Evolutionary conservation across 2,329 filamentous ascomycete genomes (phyloP).

Genomic region (Didymella glomerata): DNA sequence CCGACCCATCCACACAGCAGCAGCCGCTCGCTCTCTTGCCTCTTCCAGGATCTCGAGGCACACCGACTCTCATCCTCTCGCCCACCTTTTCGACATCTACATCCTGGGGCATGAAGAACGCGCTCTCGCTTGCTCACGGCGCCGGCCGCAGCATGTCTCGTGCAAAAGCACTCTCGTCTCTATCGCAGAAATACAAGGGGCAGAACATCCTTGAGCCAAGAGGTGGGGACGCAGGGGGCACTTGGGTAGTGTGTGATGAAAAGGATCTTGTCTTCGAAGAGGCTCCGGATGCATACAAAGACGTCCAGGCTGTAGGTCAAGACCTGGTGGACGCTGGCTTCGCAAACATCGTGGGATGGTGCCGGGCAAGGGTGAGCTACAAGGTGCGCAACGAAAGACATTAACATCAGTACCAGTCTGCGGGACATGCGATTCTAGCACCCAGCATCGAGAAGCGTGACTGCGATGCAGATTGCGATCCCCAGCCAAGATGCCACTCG

Average conservation of each 20-base stretch:
- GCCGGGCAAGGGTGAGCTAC: conserved; percentile 48
- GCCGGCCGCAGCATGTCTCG: conserved; percentile 52
- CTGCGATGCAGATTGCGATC: conserved; percentile 6
- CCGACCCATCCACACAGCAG: conserved; percentile 29
- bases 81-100: conserved; percentile 43
- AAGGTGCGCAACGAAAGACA: conserved; percentile 49
- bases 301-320: conserved; percentile 48
- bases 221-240: conserved; percentile 35
- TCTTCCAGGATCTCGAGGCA: conserved; percentile 51
- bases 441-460: neutral
- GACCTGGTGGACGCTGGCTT: conserved; percentile 48
- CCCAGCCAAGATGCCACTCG: conserved; percentile 14
- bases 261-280: conserved; percentile 52
- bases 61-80: conserved; percentile 50
- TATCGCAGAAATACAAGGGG: conserved; percentile 47
- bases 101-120: conserved; percentile 43
- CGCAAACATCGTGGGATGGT: conserved; percentile 46
- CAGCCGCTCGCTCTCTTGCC: conserved; percentile 44
- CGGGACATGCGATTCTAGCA: neutral
- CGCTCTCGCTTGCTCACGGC: conserved; percentile 50
- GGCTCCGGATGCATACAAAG: conserved; percentile 51
- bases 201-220: conserved; percentile 40
- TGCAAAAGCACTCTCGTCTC: conserved; percentile 43
- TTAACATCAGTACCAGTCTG: conserved; percentile 10
- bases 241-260: conserved; percentile 52